These are phyloP conservation scores for Barbatosphaeria neglecta DNA, from an alignment of 495 filamentous ascomycete species.

Conservation along the genomic window DNA sequence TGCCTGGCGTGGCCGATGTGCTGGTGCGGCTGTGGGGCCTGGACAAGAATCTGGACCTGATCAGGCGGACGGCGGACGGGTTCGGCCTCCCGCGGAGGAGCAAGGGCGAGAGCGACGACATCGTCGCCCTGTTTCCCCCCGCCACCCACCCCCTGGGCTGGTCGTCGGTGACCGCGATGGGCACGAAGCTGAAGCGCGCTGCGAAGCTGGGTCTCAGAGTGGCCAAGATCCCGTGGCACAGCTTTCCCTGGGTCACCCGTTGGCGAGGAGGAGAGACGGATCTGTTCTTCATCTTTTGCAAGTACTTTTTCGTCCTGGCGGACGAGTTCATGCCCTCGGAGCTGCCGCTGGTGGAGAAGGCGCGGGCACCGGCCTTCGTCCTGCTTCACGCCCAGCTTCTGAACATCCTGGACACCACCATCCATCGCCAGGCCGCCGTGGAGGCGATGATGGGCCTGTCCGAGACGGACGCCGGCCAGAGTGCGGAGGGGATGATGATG, in stretches of 20 bases:
- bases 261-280: constrained; percentile 90
- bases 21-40: constrained; percentile 75
- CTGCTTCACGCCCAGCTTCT: constrained; percentile 81
- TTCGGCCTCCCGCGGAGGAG: constrained; percentile 40
- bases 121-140: constrained; percentile 62
- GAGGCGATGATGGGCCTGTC: constrained; percentile 46
- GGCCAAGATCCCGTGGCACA: constrained; percentile 69
- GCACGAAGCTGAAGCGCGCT: constrained; percentile 54
- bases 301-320: constrained; percentile 75
- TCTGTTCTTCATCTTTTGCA: constrained; percentile 87
- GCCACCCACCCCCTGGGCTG: constrained; percentile 62
- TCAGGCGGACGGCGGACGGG: constrained; percentile 61
- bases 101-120: constrained; percentile 40
- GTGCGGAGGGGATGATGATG: constrained; percentile 59
- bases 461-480: constrained; percentile 69
- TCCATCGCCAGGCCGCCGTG: constrained; percentile 55
- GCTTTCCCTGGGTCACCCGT: constrained; percentile 71
- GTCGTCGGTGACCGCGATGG: constrained; percentile 49
- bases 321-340: constrained; percentile 67
- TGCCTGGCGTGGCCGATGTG: constrained; percentile 77
- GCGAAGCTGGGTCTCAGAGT: constrained; percentile 58
- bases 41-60: constrained; percentile 35
- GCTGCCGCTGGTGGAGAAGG: constrained; percentile 45
- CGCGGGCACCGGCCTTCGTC: constrained; percentile 68
- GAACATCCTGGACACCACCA: constrained; percentile 67